Evolutionary conservation across 2,329 filamentous ascomycete species (phyloP), one percentile per base, ranked within the genome.

Genomic region (Aspergillus awamori): DNA sequence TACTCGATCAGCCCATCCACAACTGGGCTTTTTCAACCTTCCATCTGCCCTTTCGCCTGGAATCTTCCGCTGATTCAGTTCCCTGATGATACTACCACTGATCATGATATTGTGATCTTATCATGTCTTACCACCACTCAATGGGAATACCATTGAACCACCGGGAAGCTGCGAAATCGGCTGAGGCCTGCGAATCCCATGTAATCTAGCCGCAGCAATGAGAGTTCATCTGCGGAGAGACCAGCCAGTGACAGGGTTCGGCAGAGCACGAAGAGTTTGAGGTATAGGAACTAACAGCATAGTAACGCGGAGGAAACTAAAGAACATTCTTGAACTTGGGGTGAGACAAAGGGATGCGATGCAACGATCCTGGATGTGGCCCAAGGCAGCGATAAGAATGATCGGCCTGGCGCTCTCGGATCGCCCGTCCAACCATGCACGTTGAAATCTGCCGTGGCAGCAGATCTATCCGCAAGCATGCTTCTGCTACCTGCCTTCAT

Each of bases 1-100:
- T 60, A 45, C 58, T 60, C 53, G 43, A 55, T 45, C 53, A 30
- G 53, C 15, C 47, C 47, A 51, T 51, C 36, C 20, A 26, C 52
- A 26, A n/a, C 22, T 53, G 22, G 5, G 5, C 24, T n/a, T 22
- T n/a, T 13, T 22, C 30, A 33, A 53, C 30, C 51, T 56, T 33
- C 33, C 45, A 47, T 56, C 28, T 51, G 30, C n/a, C 20, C 52
- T 8, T 39, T 15, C 5, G 36, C 36, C 15, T 43, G 11, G 33
- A 33, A 30, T 15, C 26, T 51, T 13, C 10, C n/a, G 47, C 8
- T 10, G n/a, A 17, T 28, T 51, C 26, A 51, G n/a, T 51, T 8
- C 47, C 33, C 26, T n/a, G n/a, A 20, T 5, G 6, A 30, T 8
- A 26, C 15, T 33, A 11, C 26, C n/a, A 11, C 26, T 51, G 26